Evolutionary conservation across 108 stramenopile genomes (phyloP), one percentile per base, ranked within the genome.

Genomic region (Nitzschia sp.): DNA sequence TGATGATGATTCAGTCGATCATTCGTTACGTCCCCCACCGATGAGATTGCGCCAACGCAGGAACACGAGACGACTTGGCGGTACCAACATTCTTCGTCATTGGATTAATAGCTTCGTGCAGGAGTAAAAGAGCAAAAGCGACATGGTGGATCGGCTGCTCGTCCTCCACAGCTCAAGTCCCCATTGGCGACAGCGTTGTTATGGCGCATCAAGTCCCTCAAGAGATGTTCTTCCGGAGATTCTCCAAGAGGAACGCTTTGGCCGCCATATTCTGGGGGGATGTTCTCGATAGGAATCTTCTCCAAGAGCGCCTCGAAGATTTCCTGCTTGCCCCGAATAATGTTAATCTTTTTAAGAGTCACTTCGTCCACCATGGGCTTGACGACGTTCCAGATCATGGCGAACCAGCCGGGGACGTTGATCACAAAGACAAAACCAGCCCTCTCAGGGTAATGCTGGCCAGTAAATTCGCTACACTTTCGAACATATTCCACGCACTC

Each of bases 361-460:
- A 74, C 82, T 34, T 76, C 77, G 63, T 86, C 85, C 11, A 90
- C 74, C 59, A 80, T 64, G 4, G 85, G 83, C 48, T 81, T 77
- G 58, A 90, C 81, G 0, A 85, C 79, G 11, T 72, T 85, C 89
- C 89, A 90, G 53, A 90, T 85, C 54, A 90, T 64, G 17, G 58
- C 54, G 71, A 88, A 85, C 74, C 83, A 87, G 11, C 72, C 58
- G 5, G 86, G 89, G 36, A 80, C 78, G 38, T 84, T 82, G 33
- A 87, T 66, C 23, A 87, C 78, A 57, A 77, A 82, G 17, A 87
- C 80, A 29, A 48, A 61, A 3, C 87, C 86, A 21, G 81, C 76
- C 27, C 91, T 78, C 66, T 93, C 92, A 15, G 92, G 92, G 76
- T 90, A 93, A 70, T 93, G 88, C 24, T 70, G 59, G 4, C 68